Evolutionary conservation across 2,329 filamentous ascomycete species (phyloP), one percentile per base, ranked within the genome.

Genomic region (Paracoccidioides brasiliensis): DNA sequence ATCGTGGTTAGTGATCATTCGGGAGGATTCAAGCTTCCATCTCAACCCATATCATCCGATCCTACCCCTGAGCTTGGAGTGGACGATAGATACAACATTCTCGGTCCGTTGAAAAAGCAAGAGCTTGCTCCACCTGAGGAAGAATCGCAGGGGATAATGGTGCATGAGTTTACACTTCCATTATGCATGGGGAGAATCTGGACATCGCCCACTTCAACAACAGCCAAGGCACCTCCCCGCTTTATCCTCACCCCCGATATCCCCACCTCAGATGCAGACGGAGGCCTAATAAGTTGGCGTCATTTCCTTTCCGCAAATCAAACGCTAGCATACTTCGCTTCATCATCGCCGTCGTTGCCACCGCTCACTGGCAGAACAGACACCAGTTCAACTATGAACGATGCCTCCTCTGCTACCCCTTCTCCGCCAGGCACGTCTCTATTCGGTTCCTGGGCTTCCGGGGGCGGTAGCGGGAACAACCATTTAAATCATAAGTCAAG

Each of bases 281-380:
- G 73, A 32, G 73, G 73, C 7, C 59, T 76, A 49, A 60, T 74
- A 46, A 70, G 66, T 43, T 75, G 73, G 72, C 73, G 69, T 56
- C 71, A 76, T 54, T 61, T 75, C 5, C 64, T 75, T 33, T 64
- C 68, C 12, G 67, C 71, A 22, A 72, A 69, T 41, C 71, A 71
- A 60, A 72, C 69, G 52, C 62, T 68, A 30, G 66, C 64, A 35
- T 72, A 70, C 56, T 64, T 67, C 8, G 64, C 68, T 1, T 68
- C 68, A 22, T 14, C 5, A 37, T 15, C 9, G 63, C 67, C 3
- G 66, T 67, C 62, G 10, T 69, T 66, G 8, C 69, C 67, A 15
- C 32, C 52, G 4, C 49, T 22, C 8, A 52, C 57, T 33, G 54
- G 51, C 30, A 55, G 58, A 46, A 35, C 46, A 28, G 55, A 55